Evolutionary conservation across 768 basidiomycete species (phyloP), one percentile per base, ranked within the genome.

Genomic region (Amanita fuliginea): DNA sequence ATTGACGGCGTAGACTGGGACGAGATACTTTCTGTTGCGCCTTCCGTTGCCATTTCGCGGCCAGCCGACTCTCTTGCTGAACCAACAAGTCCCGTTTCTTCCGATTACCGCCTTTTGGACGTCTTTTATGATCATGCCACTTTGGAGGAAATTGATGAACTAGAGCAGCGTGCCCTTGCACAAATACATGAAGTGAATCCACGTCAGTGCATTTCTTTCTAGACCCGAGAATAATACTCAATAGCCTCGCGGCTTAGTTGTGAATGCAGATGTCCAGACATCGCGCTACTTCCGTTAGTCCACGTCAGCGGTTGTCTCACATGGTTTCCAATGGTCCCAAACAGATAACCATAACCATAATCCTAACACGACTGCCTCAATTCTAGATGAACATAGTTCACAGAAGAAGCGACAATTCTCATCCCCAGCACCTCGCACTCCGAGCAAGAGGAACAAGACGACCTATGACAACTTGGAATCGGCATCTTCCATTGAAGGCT

Each of bases 1-100:
- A 40, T 78, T 18, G 68, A 73, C 53, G 75, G 72, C 52, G 67
- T 77, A 22, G 67, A 76, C 56, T 76, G 75, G 73, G 63, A 64
- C 5, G 50, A 55, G 11, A 39, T 76, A 11, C 60, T 73, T 3
- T 55, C 61, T 26, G 53, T 35, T 8, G 47, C 24, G 56, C 60
- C 7, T 36, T 51, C 40, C 32, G 51, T 9, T 49, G 68, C 18
- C 62, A 69, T 7, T 64, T 47, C 11, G 13, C 46, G 60, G 68
- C 39, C 48, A 51, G n/a, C n/a, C 42, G 35, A 21, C 42, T 14
- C 19, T 39, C 34, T 4, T 40, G 26, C 30, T 26, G 18, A 16
- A 5, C 46, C 46, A 49, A 11, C 26, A 32, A 49, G 59, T 42
- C 43, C 52, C 24, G 22, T 42, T 19, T 19, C 37, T 42, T 50